Evolutionary conservation across 805 yeast genomes (phyloP), one percentile per base, ranked within the genome.

Genomic region (Yarrowia porcina): DNA sequence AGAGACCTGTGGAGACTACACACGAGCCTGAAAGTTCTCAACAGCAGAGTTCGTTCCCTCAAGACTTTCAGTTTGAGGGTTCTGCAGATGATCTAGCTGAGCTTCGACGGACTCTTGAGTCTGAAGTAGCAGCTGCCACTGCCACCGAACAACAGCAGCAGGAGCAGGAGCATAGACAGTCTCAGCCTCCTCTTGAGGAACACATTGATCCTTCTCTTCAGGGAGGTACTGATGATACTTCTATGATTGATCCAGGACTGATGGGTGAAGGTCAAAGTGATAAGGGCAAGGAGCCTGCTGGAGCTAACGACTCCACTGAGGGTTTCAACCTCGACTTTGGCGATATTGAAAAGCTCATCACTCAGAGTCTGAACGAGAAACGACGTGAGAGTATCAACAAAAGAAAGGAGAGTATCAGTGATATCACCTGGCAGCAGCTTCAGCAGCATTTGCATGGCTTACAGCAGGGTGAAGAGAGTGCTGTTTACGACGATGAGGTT

Each of bases 351-450:
- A 56, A 56, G 21, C 36, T 56, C 23, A 56, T 56, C 30, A 39
- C 61, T 1, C 61, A 56, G 49, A 41, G 61, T 41, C 49, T 39
- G 18, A 41, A n/a, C 36, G 60, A 35, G 18, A 36, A 35, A 10
- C 61, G 61, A 15, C 47, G 61, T 2, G 61, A 56, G 30, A 39
- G 49, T 28, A n/a, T 56, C 33, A 21, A 23, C 36, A 36, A 32
- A 44, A 42, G 59, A 6, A 52, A 36, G 12, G 59, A 52, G 44
- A 52, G 59, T 36, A 35, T 52, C 59, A 52, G 59, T 13, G 61
- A 56, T 28, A 38, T 56, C 38, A 39, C 61, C 30, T 56, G 47
- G 49, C 61, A 52, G 45, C 60, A 56, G 20, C 61, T 56, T 23
- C 61, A 41, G 47, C 61, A 56, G 39, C 61, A 56, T 20, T 28